Base-by-base conservation (phyloP, 805 yeast species). In the Blastobotrys americana region DNA sequence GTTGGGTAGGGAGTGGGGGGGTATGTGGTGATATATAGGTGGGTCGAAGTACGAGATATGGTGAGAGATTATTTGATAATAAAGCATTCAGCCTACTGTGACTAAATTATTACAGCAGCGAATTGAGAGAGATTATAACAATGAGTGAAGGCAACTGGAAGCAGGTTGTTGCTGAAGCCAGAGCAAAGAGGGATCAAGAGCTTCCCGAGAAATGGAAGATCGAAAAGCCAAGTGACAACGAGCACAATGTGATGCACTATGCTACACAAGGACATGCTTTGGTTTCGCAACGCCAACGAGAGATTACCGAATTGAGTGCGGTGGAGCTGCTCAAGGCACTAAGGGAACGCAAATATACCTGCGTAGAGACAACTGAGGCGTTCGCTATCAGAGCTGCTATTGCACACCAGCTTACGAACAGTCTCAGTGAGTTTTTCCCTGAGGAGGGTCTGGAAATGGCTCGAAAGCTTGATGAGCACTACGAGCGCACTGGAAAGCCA, bases 391-490 rank as follows among this genome's bases (percentile, higher is more conserved):
- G 84, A 34, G 77, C 82, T 3, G 70, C 77, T 3, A 59, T 76
- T 17, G 79, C 79, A 0, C 82, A 77, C 49, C 82, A 78, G 52
- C 59, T 79, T 50, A 61, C 63, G 39, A 70, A 61, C 41, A 59
- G 44, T 53, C 66, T 43, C 36, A 49, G 65, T 13, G 67, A 61
- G 40, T 51, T 59, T 13, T 79, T 82, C 56, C 64, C 77, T 33
- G 77, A 75, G 10, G 74, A 76, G 48, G 88, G 84, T 6, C 63
- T 80, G 45, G 66, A 66, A 43, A 67, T 71, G 46, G 86, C 86
- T 9, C 60, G 70, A 51, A 66, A 58, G 39, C 66, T 78, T 46
- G 88, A 81, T 55, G 72, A 68, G 20, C 69, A 72, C 56, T 74
- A 53, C 47, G 60, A 58, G 41, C 51, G 66, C 36, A 60, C 70